phyloP scores from a whole-genome alignment of 2,329 filamentous ascomycete species.

The Monosporascus sp. region DNA sequence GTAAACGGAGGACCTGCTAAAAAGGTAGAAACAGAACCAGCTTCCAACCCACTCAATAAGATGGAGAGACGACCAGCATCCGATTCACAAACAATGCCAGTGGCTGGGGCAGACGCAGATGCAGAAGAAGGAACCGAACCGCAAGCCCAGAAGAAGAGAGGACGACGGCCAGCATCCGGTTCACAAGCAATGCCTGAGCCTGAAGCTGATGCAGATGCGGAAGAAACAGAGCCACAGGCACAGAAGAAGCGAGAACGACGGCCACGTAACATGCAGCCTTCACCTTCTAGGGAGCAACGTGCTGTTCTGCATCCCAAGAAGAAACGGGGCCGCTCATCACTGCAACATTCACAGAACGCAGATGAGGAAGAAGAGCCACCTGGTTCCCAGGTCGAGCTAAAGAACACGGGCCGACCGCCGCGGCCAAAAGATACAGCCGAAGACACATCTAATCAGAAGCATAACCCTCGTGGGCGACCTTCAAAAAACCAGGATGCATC shows the following conservation, averaged over 20 bases:
- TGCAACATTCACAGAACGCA: neutral
- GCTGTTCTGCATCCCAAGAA: neutral
- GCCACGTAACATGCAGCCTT: conserved; percentile 16
- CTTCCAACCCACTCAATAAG: conserved; percentile 1
- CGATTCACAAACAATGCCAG: neutral
- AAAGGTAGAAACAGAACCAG: neutral
- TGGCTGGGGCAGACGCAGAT: conserved; percentile 1
- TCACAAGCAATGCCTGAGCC: neutral
- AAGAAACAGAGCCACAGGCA: conserved; percentile 8
- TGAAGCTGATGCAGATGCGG: conserved; percentile 1
- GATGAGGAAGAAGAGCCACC: conserved; percentile 4
- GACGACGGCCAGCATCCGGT: conserved; percentile 6
- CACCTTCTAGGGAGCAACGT: neutral
- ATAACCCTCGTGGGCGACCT: conserved; percentile 5
- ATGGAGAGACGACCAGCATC: conserved; percentile 3
- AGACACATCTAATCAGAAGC: conserved; percentile 11
- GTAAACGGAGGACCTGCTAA: conserved; percentile 1
- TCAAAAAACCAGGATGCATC: conserved; percentile 7
- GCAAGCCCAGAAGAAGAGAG: conserved; percentile 16
- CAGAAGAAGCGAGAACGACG: conserved; percentile 21
- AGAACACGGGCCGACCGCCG: conserved; percentile 16
- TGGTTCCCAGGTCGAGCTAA: conserved; percentile 6
- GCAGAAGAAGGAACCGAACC: conserved; percentile 7
- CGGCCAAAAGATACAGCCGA: conserved; percentile 6
- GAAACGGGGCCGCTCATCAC: neutral